These are phyloP conservation scores for Hamamelis virginiana DNA, from an alignment of 164 flowering plant species.

Conservation along the genomic window DNA sequence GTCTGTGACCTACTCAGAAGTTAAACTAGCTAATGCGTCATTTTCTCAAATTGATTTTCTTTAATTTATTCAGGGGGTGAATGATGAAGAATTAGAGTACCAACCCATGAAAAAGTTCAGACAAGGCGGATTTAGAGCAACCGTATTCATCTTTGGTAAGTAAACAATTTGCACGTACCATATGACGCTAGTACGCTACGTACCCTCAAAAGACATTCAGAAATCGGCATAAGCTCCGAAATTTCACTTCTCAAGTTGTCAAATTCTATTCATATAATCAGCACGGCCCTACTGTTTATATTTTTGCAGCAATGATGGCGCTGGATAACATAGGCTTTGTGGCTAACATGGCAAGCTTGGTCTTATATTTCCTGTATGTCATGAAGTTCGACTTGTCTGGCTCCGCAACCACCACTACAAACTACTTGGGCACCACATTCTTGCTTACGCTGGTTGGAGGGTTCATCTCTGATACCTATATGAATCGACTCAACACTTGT, in stretches of 20 bases:
- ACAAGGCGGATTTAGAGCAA: conserved; percentile 24
- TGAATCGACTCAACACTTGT: conserved; percentile 20
- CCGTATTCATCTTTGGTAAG: conserved; percentile 21
- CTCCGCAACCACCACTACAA: conserved; percentile 29
- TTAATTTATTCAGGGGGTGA: too few species aligned
- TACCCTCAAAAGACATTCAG: too few species aligned
- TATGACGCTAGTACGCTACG: not conserved
- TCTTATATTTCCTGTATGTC: conserved; percentile 19
- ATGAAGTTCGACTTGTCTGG: conserved; percentile 25
- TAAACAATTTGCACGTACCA: not conserved
- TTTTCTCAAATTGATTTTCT: too few species aligned
- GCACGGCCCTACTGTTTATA: not conserved
- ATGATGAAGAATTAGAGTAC: too few species aligned
- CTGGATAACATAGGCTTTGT: conserved; percentile 28
- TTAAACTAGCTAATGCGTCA: too few species aligned
- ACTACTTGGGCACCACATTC: conserved; percentile 26
- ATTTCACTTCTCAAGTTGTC: not conserved
- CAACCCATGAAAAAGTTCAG: not conserved
- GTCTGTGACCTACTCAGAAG: too few species aligned
- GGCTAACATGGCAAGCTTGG: conserved; percentile 22
- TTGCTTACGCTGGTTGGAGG: conserved; percentile 31
- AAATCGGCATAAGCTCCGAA: too few species aligned
- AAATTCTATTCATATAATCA: not conserved
- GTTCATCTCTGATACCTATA: conserved; percentile 30
- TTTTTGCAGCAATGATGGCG: conserved; percentile 11